Evolutionary conservation across 2,329 filamentous ascomycete genomes (phyloP), one percentile per base, ranked within the genome.

Genomic region (Aureobasidium leucospermi): DNA sequence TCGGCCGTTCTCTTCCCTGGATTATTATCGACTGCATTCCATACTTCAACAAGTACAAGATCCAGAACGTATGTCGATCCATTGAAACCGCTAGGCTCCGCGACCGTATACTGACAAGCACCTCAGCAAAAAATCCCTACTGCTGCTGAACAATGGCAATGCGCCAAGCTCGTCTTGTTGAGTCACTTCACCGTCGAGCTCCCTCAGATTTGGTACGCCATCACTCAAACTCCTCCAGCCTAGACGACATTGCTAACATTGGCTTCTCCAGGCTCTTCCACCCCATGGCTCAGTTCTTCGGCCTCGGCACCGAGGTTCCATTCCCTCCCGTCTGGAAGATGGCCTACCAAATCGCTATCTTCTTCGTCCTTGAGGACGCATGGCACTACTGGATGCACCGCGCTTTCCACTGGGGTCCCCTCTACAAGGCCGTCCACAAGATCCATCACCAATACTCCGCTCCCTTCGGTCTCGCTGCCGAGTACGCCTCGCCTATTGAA

Each of bases 321-420:
- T 99, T 99, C 80, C 94, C 94, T 36, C 80, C 88, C 11, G 69
- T 87, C 66, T 88, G 82, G 77, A 96, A 86, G 70, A 97, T 99
- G 81, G 88, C 87, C 65, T 85, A 89, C 72, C 94, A 99, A 70
- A 93, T 99, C 66, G 83, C 86, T 62, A 81, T 97, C 72, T 95
- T 97, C 82, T 99, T 99, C 77, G 83, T 97, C 61, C 77, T 96
- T 70, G 94, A 99, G 76, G 94, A 99, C 75, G 80, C 93, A 66
- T 99, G 94, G 94, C 94, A 99, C 77, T 99, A 99, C 82, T 97
- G 92, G 86, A 85, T 85, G 66, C 94, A 99, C 78, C 90, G 94
- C 67, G 84, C 83, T 45, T 85, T 99, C 77, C 94, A 99, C 81
- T 95, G 90, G 79, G 92, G 90, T 23, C 90, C 91, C 41, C 85